A percentile compares a stretch with the other conserved stretches of the same genome.
Conservation (phyloP, 2,329 filamentous ascomycete genomes). For the Xylariaceae sp. region DNA sequence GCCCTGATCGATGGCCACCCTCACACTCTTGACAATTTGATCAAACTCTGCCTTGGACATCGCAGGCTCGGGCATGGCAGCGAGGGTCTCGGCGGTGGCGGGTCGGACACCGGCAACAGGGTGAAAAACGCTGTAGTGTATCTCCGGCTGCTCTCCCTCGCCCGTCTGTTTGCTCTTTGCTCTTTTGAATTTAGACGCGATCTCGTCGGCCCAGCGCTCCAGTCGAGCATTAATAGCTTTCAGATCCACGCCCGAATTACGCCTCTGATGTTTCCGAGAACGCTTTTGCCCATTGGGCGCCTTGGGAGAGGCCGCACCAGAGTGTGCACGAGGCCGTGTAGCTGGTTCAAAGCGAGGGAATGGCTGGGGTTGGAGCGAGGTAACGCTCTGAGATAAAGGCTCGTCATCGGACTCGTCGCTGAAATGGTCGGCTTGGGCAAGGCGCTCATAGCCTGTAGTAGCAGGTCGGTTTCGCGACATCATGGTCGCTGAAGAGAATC, state of each 20-base stretch:
- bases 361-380: conserved; percentile 50
- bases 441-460: conserved; percentile 78
- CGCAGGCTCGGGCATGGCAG: conserved; percentile 55
- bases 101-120: conserved; percentile 83
- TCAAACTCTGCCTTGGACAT: conserved; percentile 83
- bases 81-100: conserved; percentile 68
- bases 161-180: conserved; percentile 64
- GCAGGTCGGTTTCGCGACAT: conserved; percentile 68
- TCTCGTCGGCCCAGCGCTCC: conserved; percentile 96
- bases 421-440: conserved; percentile 74
- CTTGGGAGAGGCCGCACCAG: conserved; percentile 56
- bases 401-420: conserved; percentile 70
- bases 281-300: conserved; percentile 37
- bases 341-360: conserved; percentile 63
- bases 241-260: conserved; percentile 90
- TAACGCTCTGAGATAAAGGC: conserved; percentile 49
- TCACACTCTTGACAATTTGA: conserved; percentile 82
- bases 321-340: conserved; percentile 56
- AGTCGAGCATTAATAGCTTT: conserved; percentile 96
- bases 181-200: conserved; percentile 94
- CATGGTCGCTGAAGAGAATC: conserved; percentile 23
- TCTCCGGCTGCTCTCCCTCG: conserved; percentile 86
- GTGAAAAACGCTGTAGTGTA: conserved; percentile 96
- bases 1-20: conserved; percentile 80
- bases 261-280: conserved; percentile 47